These are phyloP conservation scores for Calendula officinalis DNA, from an alignment of 129 eudicot genomes.

Conservation along the genomic window DNA sequence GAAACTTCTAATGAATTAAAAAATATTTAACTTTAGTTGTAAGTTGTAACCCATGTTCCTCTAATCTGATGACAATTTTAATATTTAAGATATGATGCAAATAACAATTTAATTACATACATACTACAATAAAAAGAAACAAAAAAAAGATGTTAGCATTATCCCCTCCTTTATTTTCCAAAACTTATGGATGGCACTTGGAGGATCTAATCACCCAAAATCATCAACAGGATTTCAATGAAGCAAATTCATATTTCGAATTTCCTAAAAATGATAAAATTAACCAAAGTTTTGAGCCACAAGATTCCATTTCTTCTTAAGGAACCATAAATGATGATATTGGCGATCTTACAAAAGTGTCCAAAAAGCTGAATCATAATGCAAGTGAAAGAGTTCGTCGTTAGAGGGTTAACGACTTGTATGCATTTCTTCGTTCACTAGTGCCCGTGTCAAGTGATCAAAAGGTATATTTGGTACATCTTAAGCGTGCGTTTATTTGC, in stretches of 20 bases:
- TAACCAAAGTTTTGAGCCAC: conserved; percentile 7
- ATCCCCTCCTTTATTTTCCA: conserved; percentile 31
- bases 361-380: conserved; percentile 34
- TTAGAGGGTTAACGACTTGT: conserved; percentile 34
- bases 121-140: neutral
- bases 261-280: conserved; percentile 10
- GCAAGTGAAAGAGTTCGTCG: conserved; percentile 43
- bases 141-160: conserved; percentile 21
- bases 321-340: conserved; percentile 3
- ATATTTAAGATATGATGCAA: neutral
- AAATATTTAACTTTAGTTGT: too few relatives aligned
- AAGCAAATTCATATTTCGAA: conserved; percentile 25
- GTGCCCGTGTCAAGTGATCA: conserved; percentile 23
- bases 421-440: conserved; percentile 31
- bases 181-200: conserved; percentile 30
- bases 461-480: conserved; percentile 4
- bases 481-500: too few relatives aligned
- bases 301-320: conserved; percentile 25
- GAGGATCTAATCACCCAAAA: conserved; percentile 19
- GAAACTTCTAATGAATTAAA: too few relatives aligned
- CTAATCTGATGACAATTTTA: too few relatives aligned
- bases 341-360: conserved; percentile 3
- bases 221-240: conserved; percentile 20
- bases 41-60: too few relatives aligned
- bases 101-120: neutral